These are phyloP conservation scores for Colletotrichum liaoningense DNA, from an alignment of 2,329 filamentous ascomycete genomes.

Conservation along the genomic window DNA sequence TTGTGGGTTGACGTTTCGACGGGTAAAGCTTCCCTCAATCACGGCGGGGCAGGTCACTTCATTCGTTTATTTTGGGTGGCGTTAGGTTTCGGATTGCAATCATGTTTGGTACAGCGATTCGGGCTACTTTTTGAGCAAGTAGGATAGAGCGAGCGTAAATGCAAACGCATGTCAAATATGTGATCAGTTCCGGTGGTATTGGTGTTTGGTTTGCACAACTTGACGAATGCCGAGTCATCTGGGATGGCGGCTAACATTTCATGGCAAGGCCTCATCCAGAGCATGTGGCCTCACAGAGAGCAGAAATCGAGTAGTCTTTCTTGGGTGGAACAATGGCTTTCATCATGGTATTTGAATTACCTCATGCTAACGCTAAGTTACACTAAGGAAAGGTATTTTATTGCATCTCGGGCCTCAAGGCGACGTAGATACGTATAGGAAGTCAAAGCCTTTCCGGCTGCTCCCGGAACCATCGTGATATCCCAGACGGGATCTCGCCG, in stretches of 20 bases:
- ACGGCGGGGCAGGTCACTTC: not conserved
- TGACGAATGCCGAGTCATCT: too few species aligned
- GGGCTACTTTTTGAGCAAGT: not conserved
- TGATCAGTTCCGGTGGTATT: not conserved
- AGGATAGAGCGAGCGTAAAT: not conserved
- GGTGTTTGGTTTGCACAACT: not conserved
- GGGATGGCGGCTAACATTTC: too few species aligned
- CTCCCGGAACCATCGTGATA: conserved; percentile 13
- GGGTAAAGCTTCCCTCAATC: not conserved
- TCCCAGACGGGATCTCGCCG: conserved; percentile 12
- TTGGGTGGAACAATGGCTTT: not conserved
- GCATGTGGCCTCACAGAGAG: too few species aligned
- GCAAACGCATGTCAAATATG: not conserved
- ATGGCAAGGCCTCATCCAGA: too few species aligned
- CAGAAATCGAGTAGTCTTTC: too few species aligned
- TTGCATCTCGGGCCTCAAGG: conserved; percentile 29
- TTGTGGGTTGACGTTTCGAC: not conserved
- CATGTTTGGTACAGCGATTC: conserved; percentile 3
- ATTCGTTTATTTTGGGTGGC: not conserved
- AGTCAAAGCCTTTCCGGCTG: not conserved
- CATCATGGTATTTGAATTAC: conserved; percentile 14
- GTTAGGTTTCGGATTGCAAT: not conserved
- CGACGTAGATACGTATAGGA: not conserved
- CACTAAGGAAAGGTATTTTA: conserved; percentile 5
- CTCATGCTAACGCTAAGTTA: conserved; percentile 6